phyloP scores from a whole-genome alignment of 1,139 yeast genomes.

The Suhomyces wounanorum region DNA sequence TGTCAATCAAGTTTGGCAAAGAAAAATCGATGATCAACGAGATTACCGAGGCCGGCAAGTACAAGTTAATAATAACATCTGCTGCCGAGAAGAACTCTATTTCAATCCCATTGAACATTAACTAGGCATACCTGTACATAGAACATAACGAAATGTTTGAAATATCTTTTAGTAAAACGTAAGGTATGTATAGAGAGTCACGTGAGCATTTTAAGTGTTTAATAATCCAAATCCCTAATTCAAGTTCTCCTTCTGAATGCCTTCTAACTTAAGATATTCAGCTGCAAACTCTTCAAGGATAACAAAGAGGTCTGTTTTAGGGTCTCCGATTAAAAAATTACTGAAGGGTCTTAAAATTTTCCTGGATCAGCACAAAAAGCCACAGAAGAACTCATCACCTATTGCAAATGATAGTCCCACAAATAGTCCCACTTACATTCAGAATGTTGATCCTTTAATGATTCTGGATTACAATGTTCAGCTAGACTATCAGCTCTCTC shows the following conservation, averaged over 20 bases:
- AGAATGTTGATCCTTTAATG: slow-evolving; percentile 16
- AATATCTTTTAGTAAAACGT: not conserved
- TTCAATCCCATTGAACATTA: slow-evolving; percentile 18
- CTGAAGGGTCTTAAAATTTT: slow-evolving; percentile 19
- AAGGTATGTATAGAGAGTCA: not conserved
- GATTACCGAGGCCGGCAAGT: slow-evolving; percentile 33
- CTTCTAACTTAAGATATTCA: slow-evolving; percentile 32
- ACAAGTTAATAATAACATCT: slow-evolving; percentile 30
- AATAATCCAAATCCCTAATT: not conserved
- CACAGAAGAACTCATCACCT: not conserved
- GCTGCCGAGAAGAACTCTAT: slow-evolving; percentile 26
- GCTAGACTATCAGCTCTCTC: slow-evolving; percentile 41
- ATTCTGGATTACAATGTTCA: slow-evolving; percentile 40
- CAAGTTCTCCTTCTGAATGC: slow-evolving; percentile 1
- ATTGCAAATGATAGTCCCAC: not conserved
- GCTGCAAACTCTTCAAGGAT: slow-evolving; percentile 47
- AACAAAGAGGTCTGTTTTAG: slow-evolving; percentile 22
- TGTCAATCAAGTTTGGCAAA: slow-evolving; percentile 23
- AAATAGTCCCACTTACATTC: slow-evolving; percentile 1
- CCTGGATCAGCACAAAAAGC: slow-evolving; percentile 1
- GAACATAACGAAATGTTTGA: slow-evolving; percentile 2
- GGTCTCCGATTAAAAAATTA: slow-evolving; percentile 20
- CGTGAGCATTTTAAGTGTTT: not conserved
- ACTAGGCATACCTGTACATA: slow-evolving; percentile 16
- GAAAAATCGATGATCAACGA: slow-evolving; percentile 21